Conservation (phyloP, 1,284 basidiomycete species). For the Ceratobasidium sp. region DNA sequence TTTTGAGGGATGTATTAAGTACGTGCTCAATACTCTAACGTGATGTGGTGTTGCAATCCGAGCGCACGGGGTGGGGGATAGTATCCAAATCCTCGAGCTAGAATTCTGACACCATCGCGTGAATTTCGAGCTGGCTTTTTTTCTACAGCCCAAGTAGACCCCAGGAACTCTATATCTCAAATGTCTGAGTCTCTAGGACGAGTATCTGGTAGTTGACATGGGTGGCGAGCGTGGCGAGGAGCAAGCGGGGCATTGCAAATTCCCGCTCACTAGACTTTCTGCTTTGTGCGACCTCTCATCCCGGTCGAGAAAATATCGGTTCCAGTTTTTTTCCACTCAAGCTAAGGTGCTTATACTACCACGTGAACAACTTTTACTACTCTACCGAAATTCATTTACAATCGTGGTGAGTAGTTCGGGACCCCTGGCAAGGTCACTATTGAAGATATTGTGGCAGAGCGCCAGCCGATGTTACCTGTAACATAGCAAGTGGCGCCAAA, state of each 20-base stretch:
- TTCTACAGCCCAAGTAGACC: neutral
- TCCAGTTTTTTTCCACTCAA: neutral
- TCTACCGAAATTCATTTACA: neutral
- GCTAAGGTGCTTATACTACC: neutral
- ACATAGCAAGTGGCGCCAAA: neutral
- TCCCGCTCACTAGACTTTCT: neutral
- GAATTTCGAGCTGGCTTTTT: neutral
- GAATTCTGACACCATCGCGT: neutral
- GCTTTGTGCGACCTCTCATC: neutral
- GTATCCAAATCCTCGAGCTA: neutral
- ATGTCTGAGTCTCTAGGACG: too few species aligned
- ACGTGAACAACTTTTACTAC: neutral
- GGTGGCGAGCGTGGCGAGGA: neutral
- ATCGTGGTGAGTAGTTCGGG: neutral
- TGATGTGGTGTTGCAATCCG: neutral
- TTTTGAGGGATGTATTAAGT: too few species aligned
- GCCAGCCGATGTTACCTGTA: neutral
- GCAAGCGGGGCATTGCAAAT: neutral
- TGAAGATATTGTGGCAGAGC: too few species aligned
- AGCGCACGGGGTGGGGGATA: neutral
- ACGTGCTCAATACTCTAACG: neutral
- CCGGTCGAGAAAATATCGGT: neutral
- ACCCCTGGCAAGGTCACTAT: neutral
- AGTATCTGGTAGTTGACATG: neutral
- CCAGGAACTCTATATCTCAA: too few species aligned